Conservation (phyloP, 768 basidiomycete species). For the Candolleomyces eurysporus region DNA sequence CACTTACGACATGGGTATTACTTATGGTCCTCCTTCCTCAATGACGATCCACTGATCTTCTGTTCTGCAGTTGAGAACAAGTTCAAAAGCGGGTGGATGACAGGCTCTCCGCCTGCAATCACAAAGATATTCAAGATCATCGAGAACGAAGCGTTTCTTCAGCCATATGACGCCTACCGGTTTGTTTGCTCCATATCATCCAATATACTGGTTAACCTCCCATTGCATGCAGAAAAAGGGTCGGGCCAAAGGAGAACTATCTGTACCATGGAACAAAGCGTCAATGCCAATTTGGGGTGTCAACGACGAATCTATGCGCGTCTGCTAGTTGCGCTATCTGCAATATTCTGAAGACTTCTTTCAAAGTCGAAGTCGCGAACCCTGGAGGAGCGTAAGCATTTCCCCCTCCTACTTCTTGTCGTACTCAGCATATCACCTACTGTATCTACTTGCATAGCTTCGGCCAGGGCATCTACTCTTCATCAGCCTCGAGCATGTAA, state of each 20-base stretch:
- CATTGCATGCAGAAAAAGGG: background rate
- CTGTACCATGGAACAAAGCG: conserved; percentile 15
- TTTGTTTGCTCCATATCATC: background rate
- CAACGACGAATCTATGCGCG: conserved; percentile 9
- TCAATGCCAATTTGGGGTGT: conserved; percentile 9
- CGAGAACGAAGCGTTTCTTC: conserved; percentile 20
- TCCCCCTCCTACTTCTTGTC: background rate
- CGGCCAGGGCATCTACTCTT: conserved; percentile 16
- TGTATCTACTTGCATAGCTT: conserved; percentile 4
- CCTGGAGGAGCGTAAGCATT: conserved; percentile 23
- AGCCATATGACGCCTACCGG: conserved; percentile 5
- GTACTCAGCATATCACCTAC: background rate
- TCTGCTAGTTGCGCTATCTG: conserved; percentile 10
- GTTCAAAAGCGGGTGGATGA: conserved; percentile 25
- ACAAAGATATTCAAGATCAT: conserved; percentile 29
- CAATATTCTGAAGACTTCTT: conserved; percentile 15
- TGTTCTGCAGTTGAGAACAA: conserved; percentile 21
- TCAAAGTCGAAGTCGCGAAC: conserved; percentile 11
- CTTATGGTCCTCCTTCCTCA: background rate
- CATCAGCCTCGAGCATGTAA: conserved; percentile 20
- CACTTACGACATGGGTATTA: conserved; percentile 21
- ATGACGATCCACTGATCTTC: background rate
- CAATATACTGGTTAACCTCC: background rate
- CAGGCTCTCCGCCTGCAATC: conserved; percentile 15
- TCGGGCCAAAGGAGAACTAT: conserved; percentile 8